Evolutionary conservation across 495 filamentous ascomycete genomes (phyloP).

Genomic region (Aspergillus asperescens): DNA sequence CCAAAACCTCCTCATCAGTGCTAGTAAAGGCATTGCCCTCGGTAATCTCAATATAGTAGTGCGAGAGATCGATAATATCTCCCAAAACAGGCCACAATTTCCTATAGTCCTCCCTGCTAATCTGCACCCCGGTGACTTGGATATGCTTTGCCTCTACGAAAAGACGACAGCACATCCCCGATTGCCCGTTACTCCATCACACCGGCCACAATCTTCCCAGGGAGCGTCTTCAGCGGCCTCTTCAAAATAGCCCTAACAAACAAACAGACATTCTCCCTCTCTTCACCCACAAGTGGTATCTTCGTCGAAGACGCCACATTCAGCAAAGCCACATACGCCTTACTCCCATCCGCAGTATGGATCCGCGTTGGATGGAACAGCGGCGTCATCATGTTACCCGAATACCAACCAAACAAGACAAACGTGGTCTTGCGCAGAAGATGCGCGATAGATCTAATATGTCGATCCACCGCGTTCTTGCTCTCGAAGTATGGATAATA

Average conservation of each 20-base stretch:
- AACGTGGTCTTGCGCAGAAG: constrained; percentile 30
- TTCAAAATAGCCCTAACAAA: constrained; percentile 37
- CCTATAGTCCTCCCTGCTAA: constrained; percentile 10
- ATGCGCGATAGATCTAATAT: constrained; percentile 18
- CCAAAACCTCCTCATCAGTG: constrained; percentile 7
- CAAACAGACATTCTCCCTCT: constrained; percentile 29
- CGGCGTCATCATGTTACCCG: constrained; percentile 13
- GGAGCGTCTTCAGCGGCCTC: constrained; percentile 25
- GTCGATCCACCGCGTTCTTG: constrained; percentile 24
- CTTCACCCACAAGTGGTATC: constrained; percentile 36
- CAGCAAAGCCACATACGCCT: constrained; percentile 31
- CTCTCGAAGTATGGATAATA: constrained; percentile 24
- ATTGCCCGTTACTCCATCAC: constrained; percentile 21
- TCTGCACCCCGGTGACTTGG: constrained; percentile 18
- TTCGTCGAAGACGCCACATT: constrained; percentile 24
- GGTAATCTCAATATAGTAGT: constrained; percentile 8
- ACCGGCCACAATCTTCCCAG: constrained; percentile 28
- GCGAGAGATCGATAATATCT: constrained; percentile 9
- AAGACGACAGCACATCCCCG: constrained; percentile 33
- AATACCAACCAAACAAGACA: constrained; percentile 18
- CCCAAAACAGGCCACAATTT: constrained; percentile 14
- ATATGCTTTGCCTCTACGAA: constrained; percentile 32
- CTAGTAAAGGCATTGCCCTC: constrained; percentile 4
- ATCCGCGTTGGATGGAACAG: constrained; percentile 1
- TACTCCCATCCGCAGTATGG: constrained; percentile 4